Conservation (phyloP, 2,329 filamentous ascomycete species). For the Fusarium chaquense region DNA sequence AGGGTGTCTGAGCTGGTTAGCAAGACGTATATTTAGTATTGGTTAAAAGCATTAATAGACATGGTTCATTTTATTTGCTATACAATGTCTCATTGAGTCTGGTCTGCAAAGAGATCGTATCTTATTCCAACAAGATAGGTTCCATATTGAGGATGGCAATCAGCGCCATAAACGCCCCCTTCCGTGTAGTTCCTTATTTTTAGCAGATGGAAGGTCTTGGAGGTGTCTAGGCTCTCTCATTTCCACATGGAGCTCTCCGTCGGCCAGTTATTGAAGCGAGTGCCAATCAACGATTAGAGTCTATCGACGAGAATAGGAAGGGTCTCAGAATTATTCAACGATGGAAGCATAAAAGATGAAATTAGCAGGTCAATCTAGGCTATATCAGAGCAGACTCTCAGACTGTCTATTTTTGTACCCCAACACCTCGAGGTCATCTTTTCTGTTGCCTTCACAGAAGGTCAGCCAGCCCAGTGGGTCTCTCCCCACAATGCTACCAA, state of each 20-base stretch:
- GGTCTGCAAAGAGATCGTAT: not conserved
- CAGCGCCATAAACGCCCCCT: slow-evolving; percentile 14
- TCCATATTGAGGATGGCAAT: slow-evolving; percentile 13
- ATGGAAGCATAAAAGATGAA: not conserved
- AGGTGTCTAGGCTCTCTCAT: slow-evolving; percentile 20
- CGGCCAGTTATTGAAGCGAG: slow-evolving; percentile 33
- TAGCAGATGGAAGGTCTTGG: slow-evolving; percentile 9
- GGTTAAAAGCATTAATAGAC: slow-evolving; percentile 12
- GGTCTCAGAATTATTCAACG: not conserved
- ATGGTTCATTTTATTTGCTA: not conserved
- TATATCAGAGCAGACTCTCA: not conserved
- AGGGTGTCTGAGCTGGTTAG: not conserved
- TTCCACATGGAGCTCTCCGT: slow-evolving; percentile 35
- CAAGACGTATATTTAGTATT: not conserved
- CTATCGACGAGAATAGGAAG: slow-evolving; percentile 3
- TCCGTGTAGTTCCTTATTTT: slow-evolving; percentile 11
- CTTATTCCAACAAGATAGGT: slow-evolving; percentile 5
- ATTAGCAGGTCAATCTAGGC: not conserved
- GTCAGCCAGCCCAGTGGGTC: slow-evolving; percentile 34
- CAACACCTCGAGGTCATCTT: not conserved
- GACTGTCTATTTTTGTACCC: not conserved
- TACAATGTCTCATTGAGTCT: not conserved
- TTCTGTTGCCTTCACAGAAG: not conserved
- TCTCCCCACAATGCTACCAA: slow-evolving; percentile 30
- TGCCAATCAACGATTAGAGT: slow-evolving; percentile 30